Conservation (phyloP, 345 rosid genomes). For the Eucalyptus albens region DNA sequence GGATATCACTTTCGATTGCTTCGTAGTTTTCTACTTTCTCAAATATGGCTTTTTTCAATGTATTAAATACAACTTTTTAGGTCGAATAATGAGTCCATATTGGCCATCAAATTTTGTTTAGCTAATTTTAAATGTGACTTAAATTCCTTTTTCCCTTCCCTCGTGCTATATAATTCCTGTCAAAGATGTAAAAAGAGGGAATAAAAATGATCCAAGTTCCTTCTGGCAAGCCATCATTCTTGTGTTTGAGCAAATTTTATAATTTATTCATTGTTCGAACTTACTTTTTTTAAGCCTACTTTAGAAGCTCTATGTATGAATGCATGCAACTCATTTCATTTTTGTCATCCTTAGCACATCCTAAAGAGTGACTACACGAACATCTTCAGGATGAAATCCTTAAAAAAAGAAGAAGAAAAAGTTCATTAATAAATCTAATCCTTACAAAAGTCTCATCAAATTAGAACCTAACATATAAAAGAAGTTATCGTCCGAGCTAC, state of each 20-base stretch:
- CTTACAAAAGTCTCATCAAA: not conserved
- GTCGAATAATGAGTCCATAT: not conserved
- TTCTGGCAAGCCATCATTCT: not conserved
- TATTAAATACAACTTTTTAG: too few relatives aligned
- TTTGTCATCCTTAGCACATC: not conserved
- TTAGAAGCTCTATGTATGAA: not conserved
- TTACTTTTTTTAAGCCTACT: not conserved
- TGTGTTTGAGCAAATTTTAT: not conserved
- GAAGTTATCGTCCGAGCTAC: not conserved
- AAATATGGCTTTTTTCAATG: not conserved
- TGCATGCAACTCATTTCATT: not conserved
- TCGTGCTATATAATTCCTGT: not conserved
- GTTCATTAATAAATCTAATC: not conserved
- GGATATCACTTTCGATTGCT: too few relatives aligned
- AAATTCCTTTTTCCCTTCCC: not conserved
- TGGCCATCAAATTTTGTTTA: not conserved
- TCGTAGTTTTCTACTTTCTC: not conserved
- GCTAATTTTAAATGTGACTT: not conserved
- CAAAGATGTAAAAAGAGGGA: not conserved
- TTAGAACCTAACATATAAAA: not conserved
- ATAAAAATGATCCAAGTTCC: not conserved
- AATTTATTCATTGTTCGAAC: not conserved
- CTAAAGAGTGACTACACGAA: not conserved
- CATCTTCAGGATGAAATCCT: not conserved
- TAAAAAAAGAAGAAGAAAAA: not conserved